Base-by-base conservation (phyloP, 768 basidiomycete species). In the Sporobolomyces pararoseus region DNA sequence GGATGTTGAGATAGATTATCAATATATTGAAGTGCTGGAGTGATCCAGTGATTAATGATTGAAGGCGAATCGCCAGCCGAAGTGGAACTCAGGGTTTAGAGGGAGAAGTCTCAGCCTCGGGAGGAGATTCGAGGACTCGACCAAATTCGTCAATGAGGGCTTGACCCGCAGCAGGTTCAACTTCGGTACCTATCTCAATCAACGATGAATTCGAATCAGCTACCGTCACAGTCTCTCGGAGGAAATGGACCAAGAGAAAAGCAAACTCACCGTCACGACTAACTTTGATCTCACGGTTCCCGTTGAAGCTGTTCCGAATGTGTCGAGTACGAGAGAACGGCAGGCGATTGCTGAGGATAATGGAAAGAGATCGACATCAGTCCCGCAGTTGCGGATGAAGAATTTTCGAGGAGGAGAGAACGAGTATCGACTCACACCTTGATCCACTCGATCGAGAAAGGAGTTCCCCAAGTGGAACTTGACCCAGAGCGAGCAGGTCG, bases 241-340 rank as follows among this genome's bases (percentile, higher is more conserved):
- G 39, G n/a, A n/a, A 55, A 35, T 32, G 85, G 82, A 19, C n/a
- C 59, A 4, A 32, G 14, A 52, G 2, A 19, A 3, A 13, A 23
- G 12, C 7, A 12, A 35, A 57, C 64, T 29, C 19, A 63, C 73
- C 73, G 27, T 74, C 70, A 2, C 71, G 64, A 31, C 73, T 73
- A 62, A 81, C 79, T 66, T 82, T 81, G 73, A 82, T 77, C 58
- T 82, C 82, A 14, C 80, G 74, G 67, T 89, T 89, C 73, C 90
- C 86, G 75, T 97, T 97, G 92, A 93, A 97, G 3, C 88, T 88
- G 77, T 97, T 98, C 49, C 90, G 86, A 60, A 96, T 79, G 77
- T 91, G 88, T 32, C 87, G 84, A 39, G 88, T 88, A 52, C 85
- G 85, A 70, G 82, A 80, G 79, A 97, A 97, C 0, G 90, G 86